Percentiles rank a stretch among this genome's conserved stretches.
These are phyloP conservation scores for Phytophthora hibernalis DNA, from an alignment of 352 stramenopile genomes.

Conservation along the genomic window DNA sequence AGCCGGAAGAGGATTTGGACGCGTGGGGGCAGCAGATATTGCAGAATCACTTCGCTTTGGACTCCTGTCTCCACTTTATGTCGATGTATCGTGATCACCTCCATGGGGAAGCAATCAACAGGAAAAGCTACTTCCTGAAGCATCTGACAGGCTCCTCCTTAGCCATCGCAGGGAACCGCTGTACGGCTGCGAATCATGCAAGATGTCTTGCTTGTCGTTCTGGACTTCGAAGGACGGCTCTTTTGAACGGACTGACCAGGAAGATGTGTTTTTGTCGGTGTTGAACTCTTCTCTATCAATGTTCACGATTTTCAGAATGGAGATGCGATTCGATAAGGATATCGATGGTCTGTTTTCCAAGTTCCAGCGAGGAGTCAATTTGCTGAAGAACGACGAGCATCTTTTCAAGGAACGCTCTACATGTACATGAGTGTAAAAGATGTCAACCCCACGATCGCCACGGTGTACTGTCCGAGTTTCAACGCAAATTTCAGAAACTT, in stretches of 20 bases:
- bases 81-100: slow-evolving; percentile 60
- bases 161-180: slow-evolving; percentile 66
- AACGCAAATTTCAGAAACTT: slow-evolving; percentile 53
- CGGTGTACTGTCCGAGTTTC: slow-evolving; percentile 59
- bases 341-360: slow-evolving; percentile 71
- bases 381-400: slow-evolving; percentile 67
- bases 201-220: slow-evolving; percentile 64
- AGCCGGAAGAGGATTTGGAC: slow-evolving; percentile 27
- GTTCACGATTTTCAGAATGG: slow-evolving; percentile 79
- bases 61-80: slow-evolving; percentile 50
- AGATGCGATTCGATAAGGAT: slow-evolving; percentile 84
- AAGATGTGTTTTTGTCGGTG: slow-evolving; percentile 79
- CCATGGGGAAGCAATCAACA: slow-evolving; percentile 79
- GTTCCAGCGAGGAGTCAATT: slow-evolving; percentile 71
- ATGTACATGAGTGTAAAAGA: slow-evolving; percentile 86
- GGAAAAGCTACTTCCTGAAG: slow-evolving; percentile 87
- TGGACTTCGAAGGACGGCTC: slow-evolving; percentile 84
- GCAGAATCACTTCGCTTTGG: slow-evolving; percentile 57
- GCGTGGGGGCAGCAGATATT: slow-evolving; percentile 49
- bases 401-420: slow-evolving; percentile 64
- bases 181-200: slow-evolving; percentile 53
- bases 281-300: slow-evolving; percentile 75
- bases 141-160: slow-evolving; percentile 80
- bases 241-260: slow-evolving; percentile 77
- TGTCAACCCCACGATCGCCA: slow-evolving; percentile 69